Evolutionary conservation across 768 basidiomycete species (phyloP).

Genomic region (Heimioporus sp.): DNA sequence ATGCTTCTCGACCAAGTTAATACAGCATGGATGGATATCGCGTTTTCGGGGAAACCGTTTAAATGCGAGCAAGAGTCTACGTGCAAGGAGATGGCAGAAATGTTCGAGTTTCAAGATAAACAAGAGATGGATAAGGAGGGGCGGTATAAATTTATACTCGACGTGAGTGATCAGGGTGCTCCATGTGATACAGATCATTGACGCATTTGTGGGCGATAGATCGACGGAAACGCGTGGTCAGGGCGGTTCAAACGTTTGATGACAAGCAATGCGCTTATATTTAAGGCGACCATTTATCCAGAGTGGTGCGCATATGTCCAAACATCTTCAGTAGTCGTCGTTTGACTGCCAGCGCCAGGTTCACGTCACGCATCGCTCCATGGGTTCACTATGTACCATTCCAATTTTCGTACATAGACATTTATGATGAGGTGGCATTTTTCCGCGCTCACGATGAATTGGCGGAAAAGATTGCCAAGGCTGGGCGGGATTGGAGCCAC

Average conservation of each 20-base stretch:
- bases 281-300: slow-evolving; percentile 72
- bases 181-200: too few species aligned
- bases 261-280: slow-evolving; percentile 57
- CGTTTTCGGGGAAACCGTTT: slow-evolving; percentile 46
- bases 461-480: slow-evolving; percentile 52
- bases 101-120: slow-evolving; percentile 49
- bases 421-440: slow-evolving; percentile 71
- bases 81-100: slow-evolving; percentile 42
- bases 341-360: slow-evolving; percentile 31
- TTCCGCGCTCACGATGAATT: slow-evolving; percentile 68
- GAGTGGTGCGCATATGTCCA: slow-evolving; percentile 68
- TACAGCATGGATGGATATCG: slow-evolving; percentile 60
- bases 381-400: slow-evolving; percentile 79
- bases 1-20: too few species aligned
- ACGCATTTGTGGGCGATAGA: slow-evolving; percentile 14
- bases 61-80: slow-evolving; percentile 33
- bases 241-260: slow-evolving; percentile 64
- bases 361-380: slow-evolving; percentile 52
- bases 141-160: slow-evolving; percentile 59
- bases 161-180: slow-evolving; percentile 39
- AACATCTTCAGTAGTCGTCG: not conserved
- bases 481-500: slow-evolving; percentile 57
- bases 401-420: slow-evolving; percentile 60
- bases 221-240: slow-evolving; percentile 69
- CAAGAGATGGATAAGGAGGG: slow-evolving; percentile 50